Percentiles rank a stretch among this genome's conserved stretches.
These are phyloP conservation scores for Giardia muris DNA, from an alignment of 208 protist species.

Conservation along the genomic window DNA sequence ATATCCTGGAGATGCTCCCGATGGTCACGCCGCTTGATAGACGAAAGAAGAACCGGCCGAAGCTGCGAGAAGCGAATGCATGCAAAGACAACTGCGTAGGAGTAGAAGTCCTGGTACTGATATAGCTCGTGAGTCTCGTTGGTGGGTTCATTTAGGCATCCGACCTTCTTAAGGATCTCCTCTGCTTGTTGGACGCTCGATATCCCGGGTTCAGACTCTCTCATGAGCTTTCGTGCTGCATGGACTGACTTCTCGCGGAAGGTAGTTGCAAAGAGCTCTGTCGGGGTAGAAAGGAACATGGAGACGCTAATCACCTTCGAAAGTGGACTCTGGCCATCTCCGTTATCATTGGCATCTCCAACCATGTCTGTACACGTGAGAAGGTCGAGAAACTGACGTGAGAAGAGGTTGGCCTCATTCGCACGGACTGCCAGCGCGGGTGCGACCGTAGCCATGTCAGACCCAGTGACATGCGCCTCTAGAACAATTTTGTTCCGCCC, in stretches of 20 bases:
- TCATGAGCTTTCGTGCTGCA: not conserved
- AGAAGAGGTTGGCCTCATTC: not conserved
- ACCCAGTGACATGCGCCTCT: not conserved
- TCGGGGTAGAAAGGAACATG: not conserved
- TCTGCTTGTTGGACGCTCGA: not conserved
- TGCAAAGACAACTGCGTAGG: not conserved
- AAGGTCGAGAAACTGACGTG: not conserved
- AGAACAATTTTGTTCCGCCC: not conserved
- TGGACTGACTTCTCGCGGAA: not conserved
- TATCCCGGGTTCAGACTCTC: not conserved
- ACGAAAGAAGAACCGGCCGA: not conserved
- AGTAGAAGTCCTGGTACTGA: not conserved
- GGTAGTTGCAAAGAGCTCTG: not conserved
- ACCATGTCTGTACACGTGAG: not conserved
- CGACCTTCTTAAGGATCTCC: not conserved
- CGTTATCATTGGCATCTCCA: not conserved
- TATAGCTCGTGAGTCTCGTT: not conserved
- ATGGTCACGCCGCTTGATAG: not conserved
- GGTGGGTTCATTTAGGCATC: not conserved
- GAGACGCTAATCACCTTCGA: not conserved
- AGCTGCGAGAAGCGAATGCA: not conserved
- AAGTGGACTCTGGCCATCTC: too few relatives aligned
- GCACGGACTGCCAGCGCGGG: not conserved
- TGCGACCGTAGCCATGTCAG: not conserved
- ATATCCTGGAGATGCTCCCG: not conserved